Conservation (phyloP, 2,329 filamentous ascomycete species). For the Aspergillus hiratsukae region DNA sequence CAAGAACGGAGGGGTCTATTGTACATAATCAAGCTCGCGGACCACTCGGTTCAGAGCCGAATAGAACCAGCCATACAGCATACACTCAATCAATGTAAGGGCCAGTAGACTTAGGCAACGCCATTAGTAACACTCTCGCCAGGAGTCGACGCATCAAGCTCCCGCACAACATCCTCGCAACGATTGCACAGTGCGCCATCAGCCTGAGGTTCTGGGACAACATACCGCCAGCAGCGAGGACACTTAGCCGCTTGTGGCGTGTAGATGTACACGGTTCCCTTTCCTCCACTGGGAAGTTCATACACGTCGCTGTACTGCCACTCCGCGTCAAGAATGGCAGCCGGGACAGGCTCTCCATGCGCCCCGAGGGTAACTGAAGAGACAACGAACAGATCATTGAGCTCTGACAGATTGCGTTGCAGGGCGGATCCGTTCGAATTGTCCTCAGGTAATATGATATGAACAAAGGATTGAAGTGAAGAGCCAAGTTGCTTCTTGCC, state of each 20-base stretch:
- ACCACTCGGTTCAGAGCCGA: not conserved
- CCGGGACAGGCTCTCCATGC: slow-evolving; percentile 24
- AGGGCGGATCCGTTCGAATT: slow-evolving; percentile 19
- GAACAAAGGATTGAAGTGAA: slow-evolving; percentile 71
- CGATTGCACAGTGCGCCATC: slow-evolving; percentile 65
- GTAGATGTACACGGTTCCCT: slow-evolving; percentile 39
- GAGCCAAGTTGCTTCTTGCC: slow-evolving; percentile 69
- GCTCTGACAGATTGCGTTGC: slow-evolving; percentile 42
- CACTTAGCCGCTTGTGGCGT: slow-evolving; percentile 64
- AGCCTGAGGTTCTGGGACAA: slow-evolving; percentile 48
- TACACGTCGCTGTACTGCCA: slow-evolving; percentile 45
- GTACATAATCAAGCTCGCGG: not conserved
- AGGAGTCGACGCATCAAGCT: slow-evolving; percentile 20
- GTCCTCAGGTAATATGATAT: slow-evolving; percentile 26
- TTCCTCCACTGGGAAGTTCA: slow-evolving; percentile 29
- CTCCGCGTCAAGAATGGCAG: slow-evolving; percentile 26
- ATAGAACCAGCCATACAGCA: not conserved
- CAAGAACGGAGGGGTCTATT: not conserved
- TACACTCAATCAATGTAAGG: not conserved
- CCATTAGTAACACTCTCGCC: slow-evolving; percentile 2
- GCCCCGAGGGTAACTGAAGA: slow-evolving; percentile 55
- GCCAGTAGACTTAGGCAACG: not conserved
- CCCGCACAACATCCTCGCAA: slow-evolving; percentile 63
- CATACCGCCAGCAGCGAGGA: slow-evolving; percentile 81
- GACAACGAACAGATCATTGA: slow-evolving; percentile 65